Conservation (phyloP, 73 alveolate genomes). For the Tetrahymena borealis region DNA sequence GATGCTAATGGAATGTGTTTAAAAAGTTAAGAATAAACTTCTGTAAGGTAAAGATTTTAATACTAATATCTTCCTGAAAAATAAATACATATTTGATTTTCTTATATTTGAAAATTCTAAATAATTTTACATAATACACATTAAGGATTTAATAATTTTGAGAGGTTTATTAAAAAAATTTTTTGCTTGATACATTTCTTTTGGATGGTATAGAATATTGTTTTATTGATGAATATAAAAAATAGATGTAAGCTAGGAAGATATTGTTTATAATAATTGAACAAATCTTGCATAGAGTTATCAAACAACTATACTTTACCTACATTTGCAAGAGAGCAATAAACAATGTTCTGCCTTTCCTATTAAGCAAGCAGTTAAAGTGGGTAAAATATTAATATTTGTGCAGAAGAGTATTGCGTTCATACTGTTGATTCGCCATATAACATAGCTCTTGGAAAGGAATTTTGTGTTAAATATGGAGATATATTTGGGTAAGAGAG, state of each 20-base stretch:
- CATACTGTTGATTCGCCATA: not conserved
- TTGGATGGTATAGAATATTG: too few relatives aligned
- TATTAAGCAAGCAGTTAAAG: not conserved
- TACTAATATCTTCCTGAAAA: not conserved
- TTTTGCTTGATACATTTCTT: too few relatives aligned
- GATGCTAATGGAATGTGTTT: not conserved
- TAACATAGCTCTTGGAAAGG: too few relatives aligned
- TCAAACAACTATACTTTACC: too few relatives aligned
- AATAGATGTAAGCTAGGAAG: too few relatives aligned
- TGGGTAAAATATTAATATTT: not conserved
- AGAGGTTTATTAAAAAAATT: too few relatives aligned
- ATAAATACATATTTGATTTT: not conserved
- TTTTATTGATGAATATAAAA: too few relatives aligned
- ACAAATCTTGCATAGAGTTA: too few relatives aligned
- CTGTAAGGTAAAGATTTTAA: not conserved
- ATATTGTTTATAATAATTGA: too few relatives aligned
- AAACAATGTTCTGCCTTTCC: not conserved
- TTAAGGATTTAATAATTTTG: too few relatives aligned
- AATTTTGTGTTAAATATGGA: not conserved
- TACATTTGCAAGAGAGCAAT: not conserved
- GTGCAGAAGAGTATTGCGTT: not conserved
- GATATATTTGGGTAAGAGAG: not conserved
- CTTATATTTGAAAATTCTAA: not conserved
- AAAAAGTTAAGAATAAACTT: not conserved
- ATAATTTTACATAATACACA: not conserved